Base-by-base conservation (phyloP, 192 early-diverging fungal genomes). In the Coemansia sp. region DNA sequence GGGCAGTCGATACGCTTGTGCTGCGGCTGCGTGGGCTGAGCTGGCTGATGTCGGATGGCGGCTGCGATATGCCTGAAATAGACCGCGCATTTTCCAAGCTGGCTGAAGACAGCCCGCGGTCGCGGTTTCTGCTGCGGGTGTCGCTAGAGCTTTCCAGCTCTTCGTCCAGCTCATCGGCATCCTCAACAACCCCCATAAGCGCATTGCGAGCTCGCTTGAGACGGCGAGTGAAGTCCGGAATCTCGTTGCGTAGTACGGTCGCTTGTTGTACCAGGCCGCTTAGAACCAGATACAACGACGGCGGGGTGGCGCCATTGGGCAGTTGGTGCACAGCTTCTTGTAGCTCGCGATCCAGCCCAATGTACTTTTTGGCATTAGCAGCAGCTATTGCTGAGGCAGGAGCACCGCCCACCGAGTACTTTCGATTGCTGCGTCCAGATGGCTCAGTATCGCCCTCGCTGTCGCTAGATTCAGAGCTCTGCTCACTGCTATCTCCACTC, bases 121-220 rank as follows among this genome's bases (percentile, higher is more conserved):
- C 74, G 26, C 74, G 74, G 31, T 48, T n/a, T 39, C 50, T 20
- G 57, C 30, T 11, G 31, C 19, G 3, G 3, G 36, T 10, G 43
- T 10, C 16, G 16, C 39, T 11, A 2, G 48, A 50, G 60, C 50
- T 48, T 49, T 78, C 74, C 16, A 78, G 57, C 48, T 78, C 74
- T 39, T 60, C 68, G 28, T 78, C 64, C 49, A 78, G 57, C 14
- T 66, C 68, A 33, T 70, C 64, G 6, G 52, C 68, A 37, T 78
- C 74, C 50, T 78, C 74, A 5, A 78, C 74, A 30, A 78, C 62
- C 39, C 74, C 74, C 74, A 78, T 78, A 23, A 78, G 59, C 26
- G 74, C 74, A 20, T 78, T 78, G 35, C 74, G 40, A 1, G 74
- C 74, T 11, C 74, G 63, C 46, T 67, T 67, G 14, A 78, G 64